Percentiles rank a stretch among this genome's conserved stretches.
Conservation (phyloP, 371 early-diverging fungal genomes). For the Blakeslea trispora region DNA sequence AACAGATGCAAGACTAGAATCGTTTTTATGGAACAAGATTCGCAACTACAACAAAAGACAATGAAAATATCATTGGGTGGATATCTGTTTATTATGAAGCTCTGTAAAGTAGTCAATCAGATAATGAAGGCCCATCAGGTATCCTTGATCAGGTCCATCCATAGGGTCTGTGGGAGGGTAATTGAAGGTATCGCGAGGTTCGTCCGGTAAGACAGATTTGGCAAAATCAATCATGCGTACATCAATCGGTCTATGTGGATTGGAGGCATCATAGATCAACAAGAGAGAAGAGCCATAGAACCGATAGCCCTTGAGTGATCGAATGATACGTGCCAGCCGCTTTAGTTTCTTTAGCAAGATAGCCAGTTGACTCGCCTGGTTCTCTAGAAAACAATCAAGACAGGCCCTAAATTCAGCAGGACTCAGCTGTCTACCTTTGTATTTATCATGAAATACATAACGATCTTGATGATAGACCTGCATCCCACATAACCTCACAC, state of each 20-base stretch:
- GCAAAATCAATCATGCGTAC: constrained; percentile 95
- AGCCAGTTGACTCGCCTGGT: constrained; percentile 77
- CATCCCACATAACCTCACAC: constrained; percentile 93
- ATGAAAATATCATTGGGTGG: neutral
- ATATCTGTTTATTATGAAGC: neutral
- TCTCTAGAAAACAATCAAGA: constrained; percentile 76
- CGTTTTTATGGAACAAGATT: constrained; percentile 26
- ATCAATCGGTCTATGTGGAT: constrained; percentile 48
- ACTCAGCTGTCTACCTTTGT: constrained; percentile 86
- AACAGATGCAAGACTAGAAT: constrained; percentile 18
- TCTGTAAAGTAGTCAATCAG: neutral
- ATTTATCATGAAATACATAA: constrained; percentile 86
- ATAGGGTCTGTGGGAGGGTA: constrained; percentile 63
- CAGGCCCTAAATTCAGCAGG: constrained; percentile 72
- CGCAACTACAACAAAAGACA: constrained; percentile 8
- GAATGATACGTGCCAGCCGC: constrained; percentile 68
- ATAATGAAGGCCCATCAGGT: constrained; percentile 62
- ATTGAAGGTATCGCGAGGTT: constrained; percentile 30
- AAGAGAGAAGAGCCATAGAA: constrained; percentile 90
- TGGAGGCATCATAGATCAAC: constrained; percentile 60
- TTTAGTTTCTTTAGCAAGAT: constrained; percentile 69
- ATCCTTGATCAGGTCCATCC: constrained; percentile 67
- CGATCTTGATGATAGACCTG: constrained; percentile 62
- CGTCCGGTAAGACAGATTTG: constrained; percentile 58
- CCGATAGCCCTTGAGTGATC: constrained; percentile 74